These are phyloP conservation scores for Geosmithia putterillii DNA, from an alignment of 2,329 filamentous ascomycete genomes.

Conservation along the genomic window DNA sequence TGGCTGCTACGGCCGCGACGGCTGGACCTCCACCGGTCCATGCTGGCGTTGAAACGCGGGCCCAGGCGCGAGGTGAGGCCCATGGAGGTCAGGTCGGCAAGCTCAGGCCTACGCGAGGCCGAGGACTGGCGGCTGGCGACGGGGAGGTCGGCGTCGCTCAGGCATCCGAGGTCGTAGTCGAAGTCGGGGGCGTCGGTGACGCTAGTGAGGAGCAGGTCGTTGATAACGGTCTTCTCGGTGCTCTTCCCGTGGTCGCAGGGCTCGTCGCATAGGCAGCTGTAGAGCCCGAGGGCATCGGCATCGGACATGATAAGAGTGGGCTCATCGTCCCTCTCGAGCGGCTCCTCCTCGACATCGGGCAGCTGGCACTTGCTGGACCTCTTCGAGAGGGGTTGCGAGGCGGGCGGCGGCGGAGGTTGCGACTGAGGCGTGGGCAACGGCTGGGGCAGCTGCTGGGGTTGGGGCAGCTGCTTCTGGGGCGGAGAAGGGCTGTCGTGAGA, in stretches of 20 bases:
- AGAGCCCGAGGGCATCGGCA: slow-evolving; percentile 30
- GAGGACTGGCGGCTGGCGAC: slow-evolving; percentile 17
- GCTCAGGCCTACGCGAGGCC: slow-evolving; percentile 32
- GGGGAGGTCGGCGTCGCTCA: slow-evolving; percentile 50
- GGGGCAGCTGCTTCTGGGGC: slow-evolving; percentile 23
- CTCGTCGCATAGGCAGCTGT: slow-evolving; percentile 60
- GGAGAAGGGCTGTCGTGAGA: slow-evolving; percentile 27
- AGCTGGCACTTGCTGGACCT: slow-evolving; percentile 44
- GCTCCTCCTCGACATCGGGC: slow-evolving; percentile 77
- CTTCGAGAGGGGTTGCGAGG: not conserved
- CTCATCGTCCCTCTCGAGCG: slow-evolving; percentile 47
- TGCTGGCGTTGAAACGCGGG: slow-evolving; percentile 39
- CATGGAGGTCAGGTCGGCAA: slow-evolving; percentile 45
- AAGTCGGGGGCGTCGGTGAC: slow-evolving; percentile 17
- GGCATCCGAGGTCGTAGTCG: slow-evolving; percentile 56
- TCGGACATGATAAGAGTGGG: slow-evolving; percentile 9
- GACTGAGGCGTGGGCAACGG: not conserved
- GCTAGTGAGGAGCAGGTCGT: slow-evolving; percentile 23
- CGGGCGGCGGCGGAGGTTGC: not conserved
- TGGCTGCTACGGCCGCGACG: slow-evolving; percentile 14
- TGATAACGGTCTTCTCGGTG: slow-evolving; percentile 23
- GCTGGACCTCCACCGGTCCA: slow-evolving; percentile 36
- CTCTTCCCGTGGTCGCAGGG: slow-evolving; percentile 44
- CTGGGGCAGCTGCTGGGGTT: not conserved
- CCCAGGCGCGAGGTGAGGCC: slow-evolving; percentile 54